Base-by-base conservation (phyloP, 306 rosid genomes). In the Prunus persica region DNA sequence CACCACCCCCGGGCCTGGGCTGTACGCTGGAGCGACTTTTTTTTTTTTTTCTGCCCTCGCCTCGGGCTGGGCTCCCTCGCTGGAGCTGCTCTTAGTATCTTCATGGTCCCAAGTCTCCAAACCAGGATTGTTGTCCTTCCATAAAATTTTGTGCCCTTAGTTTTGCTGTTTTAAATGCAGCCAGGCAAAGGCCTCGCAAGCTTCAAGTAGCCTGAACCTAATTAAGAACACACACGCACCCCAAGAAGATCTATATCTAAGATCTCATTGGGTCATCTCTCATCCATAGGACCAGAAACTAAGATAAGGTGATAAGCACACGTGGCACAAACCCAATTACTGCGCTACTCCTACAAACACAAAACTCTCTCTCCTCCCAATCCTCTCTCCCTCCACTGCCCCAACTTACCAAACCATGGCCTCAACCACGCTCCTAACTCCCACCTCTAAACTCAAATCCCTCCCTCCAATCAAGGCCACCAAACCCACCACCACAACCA, bases 261-360 rank as follows among this genome's bases (percentile, higher is more conserved):
- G 11, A 81, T 84, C 82, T 28, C 73, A 88, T 88, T 85, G 93
- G 96, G 56, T 81, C 76, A 34, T 9, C 77, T 81, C 85, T 87
- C 79, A 90, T 88, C 97, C 91, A 82, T 66, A 85, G 82, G 34
- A 65, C 77, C 69, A 72, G 82, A 70, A 71, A 5, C 38, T 45
- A 72, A 81, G 98, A 96, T 96, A 96, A 96, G 98, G 64, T 27
- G 98, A 91, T 96, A 93, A 89, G 97, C 6, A 82, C 88, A 91
- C 93, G 93, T 92, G 99, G 87, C 97, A 83, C 25, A 77, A 76
- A 83, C 82, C 88, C 87, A 82, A 22, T 71, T 70, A 77, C 71
- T 63, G 69, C 5, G 41, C 61, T 41, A 6, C 65, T 41, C 51
- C 84, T 70, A 68, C 80, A 82, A 70, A n/a, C 82, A 28, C 77